A percentile compares a stretch with the other conserved stretches of the same genome.
Conservation (phyloP, 768 basidiomycete species). For the Rickenella mellea region DNA sequence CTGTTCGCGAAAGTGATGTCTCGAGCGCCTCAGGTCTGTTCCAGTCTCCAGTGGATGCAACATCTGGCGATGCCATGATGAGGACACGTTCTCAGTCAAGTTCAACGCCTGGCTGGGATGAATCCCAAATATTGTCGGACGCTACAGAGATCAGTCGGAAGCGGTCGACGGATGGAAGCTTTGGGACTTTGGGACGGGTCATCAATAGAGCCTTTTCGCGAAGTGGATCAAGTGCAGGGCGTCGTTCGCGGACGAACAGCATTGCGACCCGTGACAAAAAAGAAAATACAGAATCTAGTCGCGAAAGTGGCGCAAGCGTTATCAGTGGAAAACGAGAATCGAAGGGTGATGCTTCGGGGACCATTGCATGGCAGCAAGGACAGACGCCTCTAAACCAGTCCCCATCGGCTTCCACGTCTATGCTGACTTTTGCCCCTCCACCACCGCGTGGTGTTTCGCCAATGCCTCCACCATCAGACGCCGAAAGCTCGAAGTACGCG, state of each 20-base stretch:
- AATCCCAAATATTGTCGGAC: constrained; percentile 16
- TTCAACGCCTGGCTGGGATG: constrained; percentile 21
- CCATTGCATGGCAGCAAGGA: constrained; percentile 28
- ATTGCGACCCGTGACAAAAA: constrained; percentile 51
- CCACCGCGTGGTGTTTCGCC: constrained; percentile 57
- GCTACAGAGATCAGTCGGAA: constrained; percentile 37
- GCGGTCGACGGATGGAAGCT: constrained; percentile 43
- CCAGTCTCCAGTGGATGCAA: no score
- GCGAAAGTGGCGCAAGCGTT: constrained; percentile 69
- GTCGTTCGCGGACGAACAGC: constrained; percentile 75
- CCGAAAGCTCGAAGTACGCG: constrained; percentile 65
- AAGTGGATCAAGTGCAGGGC: constrained; percentile 55
- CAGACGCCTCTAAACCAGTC: constrained; percentile 35
- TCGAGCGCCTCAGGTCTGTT: no score
- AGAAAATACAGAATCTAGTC: constrained; percentile 46
- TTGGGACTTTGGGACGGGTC: constrained; percentile 64
- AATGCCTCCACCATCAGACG: constrained; percentile 65
- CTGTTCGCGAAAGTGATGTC: constrained; percentile 32
- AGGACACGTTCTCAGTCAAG: constrained; percentile 49
- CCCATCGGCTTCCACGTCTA: constrained; percentile 55
- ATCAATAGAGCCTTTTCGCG: constrained; percentile 63
- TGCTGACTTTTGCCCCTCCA: constrained; percentile 47
- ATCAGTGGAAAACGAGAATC: constrained; percentile 40
- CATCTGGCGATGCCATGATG: no score
- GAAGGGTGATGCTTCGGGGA: not conserved